These are phyloP conservation scores for Strigomonas culicis DNA, from an alignment of 208 protist genomes.

Conservation along the genomic window DNA sequence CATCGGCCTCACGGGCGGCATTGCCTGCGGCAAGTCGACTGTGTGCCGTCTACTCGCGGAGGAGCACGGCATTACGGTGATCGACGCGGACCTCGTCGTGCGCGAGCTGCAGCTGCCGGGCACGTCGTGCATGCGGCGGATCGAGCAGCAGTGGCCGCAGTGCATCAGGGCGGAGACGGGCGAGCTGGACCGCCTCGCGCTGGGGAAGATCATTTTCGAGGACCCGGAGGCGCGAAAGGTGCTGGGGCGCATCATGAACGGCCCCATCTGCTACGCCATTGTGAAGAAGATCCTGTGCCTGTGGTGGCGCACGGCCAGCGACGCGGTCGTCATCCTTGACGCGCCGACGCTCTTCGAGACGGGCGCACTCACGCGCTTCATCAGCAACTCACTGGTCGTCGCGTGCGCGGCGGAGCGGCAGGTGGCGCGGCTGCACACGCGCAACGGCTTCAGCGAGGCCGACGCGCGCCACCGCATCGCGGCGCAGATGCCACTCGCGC, in stretches of 20 bases:
- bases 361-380: slow-evolving; percentile 67
- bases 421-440: slow-evolving; percentile 44
- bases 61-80: slow-evolving; percentile 55
- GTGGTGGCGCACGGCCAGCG: slow-evolving; percentile 46
- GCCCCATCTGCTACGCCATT: slow-evolving; percentile 70
- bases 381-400: slow-evolving; percentile 67
- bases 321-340: slow-evolving; percentile 75
- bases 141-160: slow-evolving; percentile 65
- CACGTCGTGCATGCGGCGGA: slow-evolving; percentile 49
- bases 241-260: slow-evolving; percentile 75
- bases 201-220: slow-evolving; percentile 77
- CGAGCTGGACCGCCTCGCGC: slow-evolving; percentile 51
- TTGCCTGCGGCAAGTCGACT: slow-evolving; percentile 90
- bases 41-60: slow-evolving; percentile 52
- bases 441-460: slow-evolving; percentile 44
- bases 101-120: slow-evolving; percentile 68
- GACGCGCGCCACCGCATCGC: slow-evolving; percentile 58
- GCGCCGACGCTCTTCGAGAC: slow-evolving; percentile 87
- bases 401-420: slow-evolving; percentile 57
- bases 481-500: slow-evolving; percentile 73
- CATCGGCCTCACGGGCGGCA: slow-evolving; percentile 90
- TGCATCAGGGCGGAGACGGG: slow-evolving; percentile 59
- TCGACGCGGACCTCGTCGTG: slow-evolving; percentile 80
- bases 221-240: slow-evolving; percentile 46
- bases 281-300: slow-evolving; percentile 35